Evolutionary conservation across 768 basidiomycete species (phyloP).

Genomic region (Pleurotus platypus): DNA sequence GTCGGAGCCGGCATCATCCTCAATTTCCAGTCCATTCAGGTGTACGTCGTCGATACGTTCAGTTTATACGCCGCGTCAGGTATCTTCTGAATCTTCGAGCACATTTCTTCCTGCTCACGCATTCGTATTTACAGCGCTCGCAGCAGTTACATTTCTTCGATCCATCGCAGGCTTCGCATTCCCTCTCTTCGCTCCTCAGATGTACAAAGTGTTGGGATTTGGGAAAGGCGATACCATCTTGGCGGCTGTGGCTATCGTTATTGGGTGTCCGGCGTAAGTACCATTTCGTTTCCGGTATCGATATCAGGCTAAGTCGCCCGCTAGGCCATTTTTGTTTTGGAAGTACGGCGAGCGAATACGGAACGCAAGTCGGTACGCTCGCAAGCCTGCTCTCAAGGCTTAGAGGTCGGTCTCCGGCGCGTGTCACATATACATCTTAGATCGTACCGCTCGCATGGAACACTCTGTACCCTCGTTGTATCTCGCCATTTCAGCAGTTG

Average conservation of each 20-base stretch:
- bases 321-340: conserved; percentile 33
- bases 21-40: conserved; percentile 58
- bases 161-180: conserved; percentile 71
- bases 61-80: conserved; percentile 67
- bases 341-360: conserved; percentile 40
- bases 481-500: no score
- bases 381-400: conserved; percentile 9
- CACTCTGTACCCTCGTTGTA: no score
- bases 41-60: conserved; percentile 67
- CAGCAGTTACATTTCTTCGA: conserved; percentile 60
- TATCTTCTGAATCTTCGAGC: conserved; percentile 13
- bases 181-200: conserved; percentile 71
- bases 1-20: conserved; percentile 58
- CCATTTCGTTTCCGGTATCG: neutral
- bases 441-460: no score
- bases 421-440: no score
- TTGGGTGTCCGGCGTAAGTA: conserved; percentile 60
- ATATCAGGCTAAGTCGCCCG: neutral
- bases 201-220: conserved; percentile 64
- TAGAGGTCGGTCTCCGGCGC: no score
- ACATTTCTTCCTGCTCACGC: no score
- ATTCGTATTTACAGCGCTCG: conserved; percentile 41
- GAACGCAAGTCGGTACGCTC: conserved; percentile 41
- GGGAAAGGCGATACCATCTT: conserved; percentile 69
- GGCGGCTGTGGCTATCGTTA: conserved; percentile 49